Evolutionary conservation across 2,329 filamentous ascomycete genomes (phyloP), one percentile per base, ranked within the genome.

Genomic region (Onygena corvina): DNA sequence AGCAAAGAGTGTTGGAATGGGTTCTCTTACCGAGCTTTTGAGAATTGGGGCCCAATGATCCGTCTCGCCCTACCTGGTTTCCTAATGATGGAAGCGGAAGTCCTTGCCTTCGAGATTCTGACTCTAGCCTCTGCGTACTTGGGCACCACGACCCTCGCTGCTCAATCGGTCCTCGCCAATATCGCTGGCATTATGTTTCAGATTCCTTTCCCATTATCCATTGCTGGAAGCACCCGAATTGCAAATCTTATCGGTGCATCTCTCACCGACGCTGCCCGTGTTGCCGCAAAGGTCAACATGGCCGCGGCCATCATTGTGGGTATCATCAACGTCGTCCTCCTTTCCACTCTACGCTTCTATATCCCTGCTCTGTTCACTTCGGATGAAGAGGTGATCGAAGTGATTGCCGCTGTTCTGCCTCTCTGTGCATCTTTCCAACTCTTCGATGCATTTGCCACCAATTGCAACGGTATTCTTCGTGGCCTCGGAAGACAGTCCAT

Each of bases 31-130:
- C 77, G 77, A 33, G 82, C 83, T 0, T 72, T 88, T 47, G 69
- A 70, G 29, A 90, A 90, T 61, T 92, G 86, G 86, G 73, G 74
- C 1, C 82, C 83, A 6, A 93, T 94, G 90, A 78, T 96, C 58
- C 79, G 80, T 44, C 81, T 96, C 31, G 87, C 90, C 0, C 71
- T 95, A 9, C 89, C 90, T 0, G 90, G 90, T 1, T 80, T 96
- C 63, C 71, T 94, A 56, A 95, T 95, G 89, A 84, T 96, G 1
- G 81, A 93, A 64, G 88, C 90, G 3, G 90, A 96, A 64, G 94
- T 86, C 69, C 76, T 95, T 8, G 88, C 89, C 4, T 96, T 96
- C 64, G 90, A 96, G 64, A 80, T 94, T 45, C 72, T 94, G 54
- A 94, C 88, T 0, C 73, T 95, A n/a, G 80, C 81, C 6, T 79